Evolutionary conservation across 257 asterid genomes (phyloP), one percentile per base, ranked within the genome.

Genomic region (Mitragyna speciosa): DNA sequence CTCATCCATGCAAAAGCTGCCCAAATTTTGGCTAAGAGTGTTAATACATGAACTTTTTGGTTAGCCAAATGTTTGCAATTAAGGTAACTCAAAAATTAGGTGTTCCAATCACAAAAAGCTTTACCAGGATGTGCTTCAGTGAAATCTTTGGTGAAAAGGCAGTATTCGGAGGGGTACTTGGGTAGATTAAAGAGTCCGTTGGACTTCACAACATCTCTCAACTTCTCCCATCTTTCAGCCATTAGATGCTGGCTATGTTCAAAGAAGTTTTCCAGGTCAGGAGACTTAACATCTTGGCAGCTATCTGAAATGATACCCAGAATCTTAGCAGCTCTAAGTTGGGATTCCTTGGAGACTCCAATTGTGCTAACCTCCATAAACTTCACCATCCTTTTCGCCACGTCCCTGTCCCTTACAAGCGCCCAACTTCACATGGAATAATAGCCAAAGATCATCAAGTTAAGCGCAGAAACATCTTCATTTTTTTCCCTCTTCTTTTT

Each of bases 1-100:
- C 84, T 90, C 84, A 95, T 64, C 98, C 99, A 93, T 6, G 99
- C 98, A 87, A 93, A 95, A 39, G 93, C 94, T 93, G 92, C 82
- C 41, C 70, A 75, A 19, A 49, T 52, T 16, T 28, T 22, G 22
- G 19, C 20, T 14, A n/a, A 49, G 43, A 54, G 51, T 22, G 41
- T 45, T 6, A 68, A 15, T 10, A 63, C 30, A 69, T 69, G 5
- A 33, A 17, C 1, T 5, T 36, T 36, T 19, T 3, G 24, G 6
- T 19, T 15, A 8, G 31, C 39, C n/a, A 14, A 47, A 61, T 24
- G 39, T 43, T 39, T 19, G 7, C 28, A 2, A 48, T 41, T 4
- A 75, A 43, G 41, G 41, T 31, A 8, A 8, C 28, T n/a, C 73
- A 76, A 77, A 30, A 56, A n/a, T 15, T 7, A 7, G 14, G 28